Evolutionary conservation across 1,139 yeast species (phyloP).

Genomic region (Hansenula lynferdii): DNA sequence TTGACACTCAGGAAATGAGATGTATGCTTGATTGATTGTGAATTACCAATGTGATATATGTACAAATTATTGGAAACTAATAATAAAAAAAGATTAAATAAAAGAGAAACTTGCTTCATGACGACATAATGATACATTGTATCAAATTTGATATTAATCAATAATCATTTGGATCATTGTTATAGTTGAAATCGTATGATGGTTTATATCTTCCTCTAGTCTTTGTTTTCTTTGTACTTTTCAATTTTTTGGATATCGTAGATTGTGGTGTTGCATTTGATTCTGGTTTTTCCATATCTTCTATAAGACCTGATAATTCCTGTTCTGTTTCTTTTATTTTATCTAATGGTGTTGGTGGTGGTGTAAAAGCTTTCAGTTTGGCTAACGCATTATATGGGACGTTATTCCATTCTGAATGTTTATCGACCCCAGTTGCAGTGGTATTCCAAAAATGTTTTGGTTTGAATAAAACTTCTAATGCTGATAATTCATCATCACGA

Average conservation of each 20-base stretch:
- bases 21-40: no score
- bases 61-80: no score
- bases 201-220: constrained; percentile 1
- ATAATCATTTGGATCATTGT: background rate
- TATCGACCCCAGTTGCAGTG: constrained; percentile 16
- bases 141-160: no score
- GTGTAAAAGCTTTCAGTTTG: constrained; percentile 13
- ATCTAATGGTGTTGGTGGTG: constrained; percentile 1
- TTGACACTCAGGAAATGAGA: no score
- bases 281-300: background rate
- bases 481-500: background rate
- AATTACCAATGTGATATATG: no score
- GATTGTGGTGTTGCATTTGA: no score
- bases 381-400: constrained; percentile 8
- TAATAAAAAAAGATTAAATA: no score
- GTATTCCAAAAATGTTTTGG: constrained; percentile 7
- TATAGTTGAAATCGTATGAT: constrained; percentile 1
- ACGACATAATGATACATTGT: no score
- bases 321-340: background rate
- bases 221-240: background rate
- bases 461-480: background rate
- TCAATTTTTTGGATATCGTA: no score
- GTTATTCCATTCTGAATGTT: constrained; percentile 20
- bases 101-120: no score
- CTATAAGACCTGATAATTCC: background rate